Conservation (phyloP, 768 basidiomycete species). For the Rhodotorula babjevae region DNA sequence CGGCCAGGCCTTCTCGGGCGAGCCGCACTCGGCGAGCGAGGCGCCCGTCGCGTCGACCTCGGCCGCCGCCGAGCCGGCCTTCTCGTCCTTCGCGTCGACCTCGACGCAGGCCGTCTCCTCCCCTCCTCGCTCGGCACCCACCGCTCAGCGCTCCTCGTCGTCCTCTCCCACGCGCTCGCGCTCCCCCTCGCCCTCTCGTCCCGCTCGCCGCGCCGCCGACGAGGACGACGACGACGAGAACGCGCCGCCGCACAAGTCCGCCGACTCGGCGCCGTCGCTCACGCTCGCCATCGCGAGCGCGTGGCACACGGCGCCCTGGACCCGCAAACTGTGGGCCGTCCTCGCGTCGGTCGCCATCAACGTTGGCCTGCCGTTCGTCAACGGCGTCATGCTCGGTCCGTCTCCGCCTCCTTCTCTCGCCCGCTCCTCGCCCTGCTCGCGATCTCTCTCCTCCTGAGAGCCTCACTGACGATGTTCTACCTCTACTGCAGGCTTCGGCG, state of each 20-base stretch:
- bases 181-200: background rate
- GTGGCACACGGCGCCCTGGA: slow-evolving; percentile 35
- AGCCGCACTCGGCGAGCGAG: slow-evolving; percentile 5
- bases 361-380: slow-evolving; percentile 77
- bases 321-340: slow-evolving; percentile 34
- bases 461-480: background rate
- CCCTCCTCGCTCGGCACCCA: background rate
- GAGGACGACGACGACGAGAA: no score
- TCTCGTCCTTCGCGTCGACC: slow-evolving; percentile 4
- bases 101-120: background rate
- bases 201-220: slow-evolving; percentile 6
- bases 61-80: background rate
- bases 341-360: slow-evolving; percentile 60
- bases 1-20: background rate
- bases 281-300: slow-evolving; percentile 38
- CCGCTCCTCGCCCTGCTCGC: no score
- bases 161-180: background rate
- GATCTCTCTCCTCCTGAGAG: background rate
- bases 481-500: slow-evolving; percentile 61
- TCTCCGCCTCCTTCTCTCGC: background rate
- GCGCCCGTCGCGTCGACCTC: background rate
- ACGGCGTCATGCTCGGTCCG: slow-evolving; percentile 83
- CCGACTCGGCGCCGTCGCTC: slow-evolving; percentile 36
- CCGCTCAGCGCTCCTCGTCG: background rate
- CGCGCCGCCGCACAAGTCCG: background rate